Evolutionary conservation across 2,329 filamentous ascomycete species (phyloP), one percentile per base, ranked within the genome.

Genomic region (Lasiodiplodia theobromae): DNA sequence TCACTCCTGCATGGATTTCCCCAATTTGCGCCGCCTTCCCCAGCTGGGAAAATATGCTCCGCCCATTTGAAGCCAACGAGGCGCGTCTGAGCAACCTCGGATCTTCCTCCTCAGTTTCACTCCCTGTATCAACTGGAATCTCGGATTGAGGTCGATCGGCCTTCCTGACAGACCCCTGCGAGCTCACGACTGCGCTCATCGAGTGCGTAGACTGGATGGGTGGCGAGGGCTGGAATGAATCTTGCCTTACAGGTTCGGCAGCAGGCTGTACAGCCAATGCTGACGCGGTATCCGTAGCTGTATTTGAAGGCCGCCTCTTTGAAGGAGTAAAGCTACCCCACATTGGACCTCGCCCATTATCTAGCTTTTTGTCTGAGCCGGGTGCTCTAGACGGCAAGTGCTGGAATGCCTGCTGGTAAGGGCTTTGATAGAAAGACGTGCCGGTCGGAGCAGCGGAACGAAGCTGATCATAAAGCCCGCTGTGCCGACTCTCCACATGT

Each of bases 91-190:
- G 21, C 25, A 38, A n/a, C 21, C 21, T 21, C 23, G 28, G n/a
- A 7, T 66, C 64, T 6, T 57, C 51, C 8, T 57, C 51, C 8
- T 66, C 64, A 23, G 64, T 66, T 37, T 66, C 64, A 16, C 64
- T 66, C 5, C 52, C 37, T n/a, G 31, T 7, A 25, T 37, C 28
- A 38, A 37, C 44, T 18, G 31, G 18, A 6, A 38, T 31, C 12
- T 51, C 44, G 5, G 25, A 23, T n/a, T 10, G 40, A 18, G 11
- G 12, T 4, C 10, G 34, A 16, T 47, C n/a, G 12, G 34, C n/a
- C 2, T 7, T 10, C 8, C 16, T 37, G 16, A 6, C 34, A 4
- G 34, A 40, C 6, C 12, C 8, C 11, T 58, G 31, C 34, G 54
- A 58, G 51, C 51, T 28, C 51, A 53, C 21, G 23, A n/a, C 16